These are phyloP conservation scores for Berkeleyomyces basicola DNA, from an alignment of 2,329 filamentous ascomycete genomes.

Conservation along the genomic window DNA sequence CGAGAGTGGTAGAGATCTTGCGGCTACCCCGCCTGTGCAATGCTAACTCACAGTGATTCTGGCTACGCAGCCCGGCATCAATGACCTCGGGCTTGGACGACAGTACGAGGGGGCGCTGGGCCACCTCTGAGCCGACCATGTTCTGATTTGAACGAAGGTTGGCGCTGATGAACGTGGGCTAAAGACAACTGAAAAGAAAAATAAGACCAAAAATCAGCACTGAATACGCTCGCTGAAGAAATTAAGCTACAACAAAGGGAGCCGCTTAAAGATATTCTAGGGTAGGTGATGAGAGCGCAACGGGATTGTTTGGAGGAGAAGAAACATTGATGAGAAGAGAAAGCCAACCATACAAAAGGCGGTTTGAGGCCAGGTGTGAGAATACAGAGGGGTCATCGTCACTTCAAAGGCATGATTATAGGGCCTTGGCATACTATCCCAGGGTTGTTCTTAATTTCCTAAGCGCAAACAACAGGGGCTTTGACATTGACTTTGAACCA, in stretches of 20 bases:
- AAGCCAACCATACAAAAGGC: not conserved
- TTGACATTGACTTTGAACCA: not conserved
- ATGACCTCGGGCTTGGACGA: conserved; percentile 19
- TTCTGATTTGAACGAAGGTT: not conserved
- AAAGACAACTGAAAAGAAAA: not conserved
- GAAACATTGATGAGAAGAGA: not conserved
- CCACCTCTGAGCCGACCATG: conserved; percentile 6
- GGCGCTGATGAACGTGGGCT: not conserved
- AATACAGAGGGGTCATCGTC: not conserved
- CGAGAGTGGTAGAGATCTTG: not conserved
- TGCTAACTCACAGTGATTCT: conserved; percentile 52
- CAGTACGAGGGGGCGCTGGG: not conserved
- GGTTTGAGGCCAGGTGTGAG: not conserved
- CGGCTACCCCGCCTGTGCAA: not conserved
- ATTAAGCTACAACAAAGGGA: not conserved
- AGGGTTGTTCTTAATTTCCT: not conserved
- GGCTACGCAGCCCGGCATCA: conserved; percentile 64
- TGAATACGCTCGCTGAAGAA: not conserved
- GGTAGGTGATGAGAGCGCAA: not conserved
- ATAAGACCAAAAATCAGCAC: not conserved
- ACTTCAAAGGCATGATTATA: not conserved
- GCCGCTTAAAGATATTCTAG: not conserved
- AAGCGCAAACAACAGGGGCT: not conserved
- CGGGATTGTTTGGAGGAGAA: not conserved
- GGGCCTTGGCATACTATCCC: not conserved